Evolutionary conservation across 2,329 filamentous ascomycete species (phyloP).

Genomic region (Pestalotiopsis sp.): DNA sequence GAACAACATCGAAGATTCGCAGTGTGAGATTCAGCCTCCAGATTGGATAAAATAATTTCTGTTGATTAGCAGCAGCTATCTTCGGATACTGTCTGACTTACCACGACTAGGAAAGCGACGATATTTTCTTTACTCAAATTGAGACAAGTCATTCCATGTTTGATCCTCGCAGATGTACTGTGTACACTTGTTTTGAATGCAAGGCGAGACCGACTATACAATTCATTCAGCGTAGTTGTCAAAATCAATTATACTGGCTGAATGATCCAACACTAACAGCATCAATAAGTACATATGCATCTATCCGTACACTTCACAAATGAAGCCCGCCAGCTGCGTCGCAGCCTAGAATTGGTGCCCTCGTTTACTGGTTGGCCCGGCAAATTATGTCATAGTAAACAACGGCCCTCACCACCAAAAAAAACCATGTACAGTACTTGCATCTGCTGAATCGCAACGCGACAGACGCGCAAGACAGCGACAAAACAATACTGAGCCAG

Average conservation of each 20-base stretch:
- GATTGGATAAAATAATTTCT: too few relatives aligned
- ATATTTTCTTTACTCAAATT: too few relatives aligned
- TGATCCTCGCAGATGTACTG: too few relatives aligned
- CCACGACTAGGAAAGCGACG: too few relatives aligned
- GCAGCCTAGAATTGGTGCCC: not conserved
- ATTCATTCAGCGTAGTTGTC: too few relatives aligned
- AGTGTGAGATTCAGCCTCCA: too few relatives aligned
- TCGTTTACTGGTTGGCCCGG: constrained; percentile 22
- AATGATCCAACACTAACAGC: not conserved
- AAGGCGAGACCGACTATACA: too few relatives aligned
- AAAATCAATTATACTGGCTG: not conserved
- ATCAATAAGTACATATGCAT: not conserved
- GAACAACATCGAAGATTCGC: too few relatives aligned
- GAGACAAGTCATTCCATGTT: too few relatives aligned
- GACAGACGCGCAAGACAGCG: not conserved
- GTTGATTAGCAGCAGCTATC: too few relatives aligned
- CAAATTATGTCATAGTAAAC: constrained; percentile 26
- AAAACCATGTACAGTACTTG: not conserved
- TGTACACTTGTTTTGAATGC: too few relatives aligned
- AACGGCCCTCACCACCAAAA: constrained; percentile 6
- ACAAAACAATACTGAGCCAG: constrained; percentile 14
- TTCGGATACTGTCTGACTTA: too few relatives aligned
- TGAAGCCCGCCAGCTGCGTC: not conserved
- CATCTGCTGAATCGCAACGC: not conserved
- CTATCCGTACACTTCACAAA: not conserved